phyloP scores from a whole-genome alignment of 2,329 filamentous ascomycete genomes.

The Diplodia sapinea region DNA sequence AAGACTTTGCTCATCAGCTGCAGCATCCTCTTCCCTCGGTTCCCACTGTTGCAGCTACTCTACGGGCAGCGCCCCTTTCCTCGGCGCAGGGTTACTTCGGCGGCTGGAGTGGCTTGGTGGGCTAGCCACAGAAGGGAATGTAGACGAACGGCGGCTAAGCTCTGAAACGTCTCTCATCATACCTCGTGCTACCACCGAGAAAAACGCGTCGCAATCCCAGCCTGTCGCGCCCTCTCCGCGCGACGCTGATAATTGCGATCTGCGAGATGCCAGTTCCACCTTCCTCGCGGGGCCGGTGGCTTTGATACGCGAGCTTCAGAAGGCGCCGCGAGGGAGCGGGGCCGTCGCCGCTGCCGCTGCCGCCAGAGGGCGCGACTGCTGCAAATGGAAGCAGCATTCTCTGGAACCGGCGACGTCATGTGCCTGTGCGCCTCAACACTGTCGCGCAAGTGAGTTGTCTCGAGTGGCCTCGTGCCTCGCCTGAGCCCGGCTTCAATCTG shows the following conservation, averaged over 20 bases:
- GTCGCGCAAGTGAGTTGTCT: not conserved
- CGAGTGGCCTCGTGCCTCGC: conserved; percentile 7
- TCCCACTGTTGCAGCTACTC: not conserved
- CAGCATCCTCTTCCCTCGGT: not conserved
- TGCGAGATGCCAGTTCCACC: conserved; percentile 3
- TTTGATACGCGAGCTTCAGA: not conserved
- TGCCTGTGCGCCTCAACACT: not conserved
- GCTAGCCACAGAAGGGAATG: conserved; percentile 21
- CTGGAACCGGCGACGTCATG: conserved; percentile 6
- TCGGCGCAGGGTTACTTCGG: not conserved
- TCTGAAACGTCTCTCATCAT: conserved; percentile 22
- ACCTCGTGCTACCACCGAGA: conserved; percentile 3
- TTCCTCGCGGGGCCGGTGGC: not conserved
- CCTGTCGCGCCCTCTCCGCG: conserved; percentile 7
- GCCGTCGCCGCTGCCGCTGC: conserved; percentile 1
- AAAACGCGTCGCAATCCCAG: not conserved
- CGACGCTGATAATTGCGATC: conserved; percentile 17
- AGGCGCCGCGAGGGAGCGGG: conserved; percentile 1
- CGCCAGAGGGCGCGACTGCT: not conserved
- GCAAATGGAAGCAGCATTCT: conserved; percentile 22
- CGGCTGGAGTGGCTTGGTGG: not conserved
- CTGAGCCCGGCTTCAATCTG: not conserved
- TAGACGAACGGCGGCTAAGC: conserved; percentile 20
- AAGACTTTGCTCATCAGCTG: not conserved
- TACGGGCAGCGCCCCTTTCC: not conserved